Evolutionary conservation across 495 filamentous ascomycete genomes (phyloP).

Genomic region (Mycothermus thermophilus): DNA sequence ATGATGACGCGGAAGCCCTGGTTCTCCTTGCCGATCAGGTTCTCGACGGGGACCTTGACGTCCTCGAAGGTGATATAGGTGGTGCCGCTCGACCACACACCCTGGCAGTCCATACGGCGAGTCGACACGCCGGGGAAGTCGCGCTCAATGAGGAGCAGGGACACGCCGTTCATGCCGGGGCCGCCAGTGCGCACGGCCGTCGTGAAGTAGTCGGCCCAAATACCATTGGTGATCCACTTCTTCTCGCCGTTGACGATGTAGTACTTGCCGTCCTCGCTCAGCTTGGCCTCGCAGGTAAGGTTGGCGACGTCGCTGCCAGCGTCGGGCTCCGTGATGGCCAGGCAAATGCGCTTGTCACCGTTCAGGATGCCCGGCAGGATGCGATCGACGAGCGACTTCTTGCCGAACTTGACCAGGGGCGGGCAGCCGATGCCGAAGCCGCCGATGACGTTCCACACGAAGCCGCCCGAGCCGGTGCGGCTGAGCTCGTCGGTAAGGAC

Average conservation of each 20-base stretch:
- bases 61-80: conserved; percentile 98
- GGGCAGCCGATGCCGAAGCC: conserved; percentile 91
- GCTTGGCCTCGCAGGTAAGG: conserved; percentile 86
- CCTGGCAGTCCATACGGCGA: conserved; percentile 94
- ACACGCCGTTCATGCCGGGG: conserved; percentile 80
- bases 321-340: conserved; percentile 43
- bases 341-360: conserved; percentile 90
- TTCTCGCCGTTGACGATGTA: conserved; percentile 99
- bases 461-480: conserved; percentile 73
- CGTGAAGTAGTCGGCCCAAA: conserved; percentile 96
- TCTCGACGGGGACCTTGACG: conserved; percentile 96
- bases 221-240: conserved; percentile 99
- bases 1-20: conserved; percentile 97
- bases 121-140: conserved; percentile 71
- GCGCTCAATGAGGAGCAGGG: conserved; percentile 73
- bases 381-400: conserved; percentile 73
- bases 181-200: conserved; percentile 82
- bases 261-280: conserved; percentile 86
- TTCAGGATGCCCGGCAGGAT: conserved; percentile 63
- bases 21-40: conserved; percentile 94
- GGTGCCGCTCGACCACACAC: conserved; percentile 87
- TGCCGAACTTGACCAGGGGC: conserved; percentile 83
- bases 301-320: conserved; percentile 74
- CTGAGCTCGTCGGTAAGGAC: conserved; percentile 87
- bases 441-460: conserved; percentile 97